Base-by-base conservation (phyloP, 202 grass and related monocot genomes). In the Zoysia matrella region DNA sequence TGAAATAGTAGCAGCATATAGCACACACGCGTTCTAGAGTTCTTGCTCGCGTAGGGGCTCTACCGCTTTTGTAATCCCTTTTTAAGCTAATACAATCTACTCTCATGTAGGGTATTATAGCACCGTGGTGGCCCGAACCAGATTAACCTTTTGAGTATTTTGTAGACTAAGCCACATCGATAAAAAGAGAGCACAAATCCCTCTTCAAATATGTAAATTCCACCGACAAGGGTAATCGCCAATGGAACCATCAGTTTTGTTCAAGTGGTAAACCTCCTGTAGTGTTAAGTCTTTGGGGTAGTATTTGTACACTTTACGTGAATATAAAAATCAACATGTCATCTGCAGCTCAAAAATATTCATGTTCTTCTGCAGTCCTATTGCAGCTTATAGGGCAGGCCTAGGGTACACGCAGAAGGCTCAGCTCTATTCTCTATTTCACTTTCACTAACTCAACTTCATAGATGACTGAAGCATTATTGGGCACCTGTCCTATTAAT, bases 401-500 rank as follows among this genome's bases (percentile, higher is more conserved):
- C 64, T 18, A 74, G 4, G 49, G 15, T 41, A 79, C 48, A 8
- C 16, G 74, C 47, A 53, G 30, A 80, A 71, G 48, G 11, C 22
- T 42, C 42, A 0, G n/a, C 72, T 14, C 45, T 71, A 77, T 53
- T 71, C 76, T 68, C 77, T 72, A 90, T 63, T 81, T 72, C 42
- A 95, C 90, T 53, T 85, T 83, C 52, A 87, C 74, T 66, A 98
- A 76, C 77, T 95, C 92, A 14, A 98, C 85, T 71, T 98, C 92
- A 64, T 95, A 98, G 45, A 93, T 71, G 36, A 98, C 58, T 77
- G 86, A 90, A 43, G 92, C 88, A 79, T 91, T 90, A 65, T 84
- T 82, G 2, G 92, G 95, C 72, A 91, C 88, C 39, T 86, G 57
- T 40, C 83, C 80, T 0, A 43, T 12, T 41, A 55, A 22, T 78